phyloP scores from a whole-genome alignment of 2,329 filamentous ascomycete species.

The Monosporascus sp. region DNA sequence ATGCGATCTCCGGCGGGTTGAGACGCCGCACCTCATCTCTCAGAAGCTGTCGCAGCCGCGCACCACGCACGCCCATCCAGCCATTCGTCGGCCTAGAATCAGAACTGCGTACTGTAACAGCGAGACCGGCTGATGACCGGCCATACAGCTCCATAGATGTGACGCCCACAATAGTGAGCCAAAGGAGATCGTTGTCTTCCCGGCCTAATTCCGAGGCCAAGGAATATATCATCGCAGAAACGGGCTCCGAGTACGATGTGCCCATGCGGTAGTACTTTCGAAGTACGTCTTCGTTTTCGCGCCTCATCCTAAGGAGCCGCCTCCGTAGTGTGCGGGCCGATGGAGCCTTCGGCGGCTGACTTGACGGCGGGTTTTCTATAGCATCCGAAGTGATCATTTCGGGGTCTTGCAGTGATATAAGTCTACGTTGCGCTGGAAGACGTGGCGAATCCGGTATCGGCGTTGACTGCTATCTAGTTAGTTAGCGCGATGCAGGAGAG shows the following conservation, averaged over 20 bases:
- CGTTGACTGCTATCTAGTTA: constrained; percentile 46
- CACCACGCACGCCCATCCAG: constrained; percentile 78
- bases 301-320: constrained; percentile 67
- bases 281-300: constrained; percentile 71
- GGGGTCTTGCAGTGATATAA: constrained; percentile 50
- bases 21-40: constrained; percentile 90
- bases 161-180: constrained; percentile 91
- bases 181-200: constrained; percentile 93
- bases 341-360: constrained; percentile 54
- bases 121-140: constrained; percentile 74
- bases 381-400: constrained; percentile 44
- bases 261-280: constrained; percentile 82
- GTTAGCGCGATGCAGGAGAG: constrained; percentile 24
- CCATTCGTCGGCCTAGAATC: constrained; percentile 57
- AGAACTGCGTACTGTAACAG: constrained; percentile 51
- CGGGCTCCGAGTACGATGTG: constrained; percentile 88
- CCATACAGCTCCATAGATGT: constrained; percentile 92
- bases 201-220: constrained; percentile 90
- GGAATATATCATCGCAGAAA: constrained; percentile 91
- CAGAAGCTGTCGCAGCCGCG: constrained; percentile 77
- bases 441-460: constrained; percentile 62
- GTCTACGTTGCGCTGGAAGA: constrained; percentile 54
- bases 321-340: constrained; percentile 69
- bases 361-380: constrained; percentile 49
- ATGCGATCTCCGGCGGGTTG: constrained; percentile 67